phyloP scores from a whole-genome alignment of 202 grass and related monocot species.

The Panicum hallii region DNA sequence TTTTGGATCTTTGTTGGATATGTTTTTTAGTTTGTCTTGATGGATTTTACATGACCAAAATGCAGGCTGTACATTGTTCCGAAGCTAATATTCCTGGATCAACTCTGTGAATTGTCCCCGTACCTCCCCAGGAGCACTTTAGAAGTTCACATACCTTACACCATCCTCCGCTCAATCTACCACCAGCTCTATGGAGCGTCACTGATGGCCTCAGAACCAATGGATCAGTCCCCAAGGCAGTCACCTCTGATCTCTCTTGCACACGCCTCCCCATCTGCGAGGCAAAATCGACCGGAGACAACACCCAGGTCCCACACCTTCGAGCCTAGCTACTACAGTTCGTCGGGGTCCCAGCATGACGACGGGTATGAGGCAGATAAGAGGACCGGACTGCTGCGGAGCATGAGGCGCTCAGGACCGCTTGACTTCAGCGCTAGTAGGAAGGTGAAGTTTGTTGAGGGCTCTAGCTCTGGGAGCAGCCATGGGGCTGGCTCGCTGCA shows the following conservation, averaged over 20 bases:
- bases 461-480: slow-evolving; percentile 71
- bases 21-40: slow-evolving; percentile 30
- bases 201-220: slow-evolving; percentile 56
- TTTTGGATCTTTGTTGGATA: slow-evolving; percentile 19
- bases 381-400: slow-evolving; percentile 62
- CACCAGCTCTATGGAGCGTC: slow-evolving; percentile 75
- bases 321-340: slow-evolving; percentile 65
- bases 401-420: slow-evolving; percentile 83
- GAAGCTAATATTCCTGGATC: slow-evolving; percentile 95
- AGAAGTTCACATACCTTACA: slow-evolving; percentile 93
- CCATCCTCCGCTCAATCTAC: slow-evolving; percentile 89
- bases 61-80: slow-evolving; percentile 76
- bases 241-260: slow-evolving; percentile 85
- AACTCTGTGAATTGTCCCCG: slow-evolving; percentile 83
- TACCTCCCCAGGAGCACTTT: slow-evolving; percentile 94
- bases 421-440: slow-evolving; percentile 68
- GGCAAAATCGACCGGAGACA: slow-evolving; percentile 55
- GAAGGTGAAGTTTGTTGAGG: slow-evolving; percentile 83
- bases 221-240: slow-evolving; percentile 78
- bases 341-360: slow-evolving; percentile 59
- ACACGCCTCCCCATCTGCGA: slow-evolving; percentile 71
- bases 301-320: slow-evolving; percentile 66
- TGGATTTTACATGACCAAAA: slow-evolving; percentile 39
- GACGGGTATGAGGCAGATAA: slow-evolving; percentile 63
- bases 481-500: slow-evolving; percentile 73